Evolutionary conservation across 2,329 filamentous ascomycete genomes (phyloP), one percentile per base, ranked within the genome.

Genomic region (Aspergillus alliaceus): DNA sequence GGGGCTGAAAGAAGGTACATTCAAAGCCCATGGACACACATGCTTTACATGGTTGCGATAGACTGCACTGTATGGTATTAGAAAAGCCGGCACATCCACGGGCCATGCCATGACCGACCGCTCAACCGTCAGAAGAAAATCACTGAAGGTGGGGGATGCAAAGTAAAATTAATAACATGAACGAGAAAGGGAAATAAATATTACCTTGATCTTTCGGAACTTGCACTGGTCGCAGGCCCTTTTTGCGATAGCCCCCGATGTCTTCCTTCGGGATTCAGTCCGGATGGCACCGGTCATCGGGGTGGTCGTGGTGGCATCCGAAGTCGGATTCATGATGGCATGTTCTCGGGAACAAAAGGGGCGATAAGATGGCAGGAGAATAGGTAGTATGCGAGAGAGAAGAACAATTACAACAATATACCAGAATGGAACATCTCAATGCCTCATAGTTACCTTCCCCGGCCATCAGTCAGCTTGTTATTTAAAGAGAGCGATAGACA

Each of bases 221-320:
- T 74, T 76, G 69, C 75, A 78, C 54, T 76, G 73, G 57, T 78
- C 75, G 59, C 75, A 78, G 1, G 75, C 75, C n/a, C 75, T 61
- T 58, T 70, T 71, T 11, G 69, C 69, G 49, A 70, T 68, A 31
- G 60, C 29, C 27, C 60, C 51, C 24, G 57, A 51, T 18, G 61
- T 48, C 56, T 66, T 69, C 50, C 60, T 66, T 55, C 65, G 65
- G 54, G 60, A 58, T 22, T 62, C 54, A 3, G 66, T 60, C 46
- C 68, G 68, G 40, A 69, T 67, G 18, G 66, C 51, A 20, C 61
- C 60, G 40, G 40, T 18, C 35, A 61, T 56, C 27, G 66, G 52
- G 40, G 66, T 62, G 57, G 59, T 59, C 54, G 62, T 57, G 25
- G 53, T 52, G 50, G 52, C 56, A 59, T 62, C 66, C 39, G 60